A percentile compares a stretch with the other conserved stretches of the same genome.
phyloP scores from a whole-genome alignment of 768 basidiomycete species.

The Collybiopsis confluens region DNA sequence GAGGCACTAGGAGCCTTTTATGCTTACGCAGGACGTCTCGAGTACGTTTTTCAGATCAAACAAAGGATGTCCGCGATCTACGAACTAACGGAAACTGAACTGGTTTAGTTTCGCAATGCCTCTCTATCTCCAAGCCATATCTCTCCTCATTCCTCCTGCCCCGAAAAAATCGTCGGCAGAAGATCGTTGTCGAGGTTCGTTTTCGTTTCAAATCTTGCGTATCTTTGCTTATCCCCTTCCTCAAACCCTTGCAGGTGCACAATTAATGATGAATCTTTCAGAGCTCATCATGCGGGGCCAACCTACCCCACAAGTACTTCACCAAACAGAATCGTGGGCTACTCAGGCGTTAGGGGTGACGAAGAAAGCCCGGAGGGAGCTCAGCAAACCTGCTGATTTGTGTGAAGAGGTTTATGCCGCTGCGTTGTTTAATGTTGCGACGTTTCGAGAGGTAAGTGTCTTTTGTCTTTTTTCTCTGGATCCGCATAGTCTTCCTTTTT shows the following conservation, averaged over 20 bases:
- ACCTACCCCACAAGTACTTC: slow-evolving; percentile 25
- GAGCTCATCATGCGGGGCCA: slow-evolving; percentile 36
- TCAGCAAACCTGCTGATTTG: slow-evolving; percentile 22
- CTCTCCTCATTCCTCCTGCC: slow-evolving; percentile 48
- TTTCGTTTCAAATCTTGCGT: no score
- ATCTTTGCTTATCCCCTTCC: slow-evolving; percentile 6
- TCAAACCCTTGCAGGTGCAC: slow-evolving; percentile 29
- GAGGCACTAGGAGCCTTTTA: slow-evolving; percentile 65
- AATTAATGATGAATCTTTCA: slow-evolving; percentile 42
- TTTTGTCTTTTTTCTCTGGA: background rate
- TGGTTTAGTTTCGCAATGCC: slow-evolving; percentile 51
- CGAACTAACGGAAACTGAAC: background rate
- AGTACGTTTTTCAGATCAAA: slow-evolving; percentile 33
- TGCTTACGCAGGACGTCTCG: slow-evolving; percentile 44
- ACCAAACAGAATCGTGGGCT: slow-evolving; percentile 61
- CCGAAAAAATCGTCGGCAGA: slow-evolving; percentile 32
- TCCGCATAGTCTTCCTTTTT: no score
- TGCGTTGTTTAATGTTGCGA: slow-evolving; percentile 58
- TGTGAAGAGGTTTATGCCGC: slow-evolving; percentile 58
- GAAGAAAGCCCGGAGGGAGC: slow-evolving; percentile 21
- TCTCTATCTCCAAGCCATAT: slow-evolving; percentile 62
- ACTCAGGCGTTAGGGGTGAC: slow-evolving; percentile 39
- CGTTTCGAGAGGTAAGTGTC: slow-evolving; percentile 45
- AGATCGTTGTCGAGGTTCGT: slow-evolving; percentile 26
- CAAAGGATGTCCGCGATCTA: background rate